These are phyloP conservation scores for Benincasa hispida DNA, from an alignment of 306 rosid species.

Conservation along the genomic window DNA sequence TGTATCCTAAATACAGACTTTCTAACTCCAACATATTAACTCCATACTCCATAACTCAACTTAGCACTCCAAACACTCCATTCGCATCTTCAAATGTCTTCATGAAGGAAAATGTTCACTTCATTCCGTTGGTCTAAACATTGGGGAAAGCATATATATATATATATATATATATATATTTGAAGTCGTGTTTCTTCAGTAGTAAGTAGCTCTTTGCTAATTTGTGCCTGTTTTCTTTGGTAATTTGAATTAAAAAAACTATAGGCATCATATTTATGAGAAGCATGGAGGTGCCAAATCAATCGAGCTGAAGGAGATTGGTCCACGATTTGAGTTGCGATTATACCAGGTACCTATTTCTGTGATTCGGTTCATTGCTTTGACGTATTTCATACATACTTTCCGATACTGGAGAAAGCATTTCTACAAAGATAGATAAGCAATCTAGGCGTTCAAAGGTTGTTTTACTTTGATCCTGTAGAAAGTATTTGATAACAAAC, in stretches of 20 bases:
- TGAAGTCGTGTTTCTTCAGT: not conserved
- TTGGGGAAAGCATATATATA: no score
- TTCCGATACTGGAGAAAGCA: not conserved
- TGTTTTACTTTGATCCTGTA: not conserved
- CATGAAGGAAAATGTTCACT: not conserved
- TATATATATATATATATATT: no score
- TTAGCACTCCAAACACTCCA: no score
- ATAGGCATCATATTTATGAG: conserved; percentile 81
- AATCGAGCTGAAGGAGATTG: conserved; percentile 73
- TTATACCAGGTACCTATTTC: conserved; percentile 48
- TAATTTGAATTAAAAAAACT: not conserved
- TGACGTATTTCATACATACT: not conserved
- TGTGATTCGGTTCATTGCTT: conserved; percentile 11
- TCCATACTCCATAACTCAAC: no score
- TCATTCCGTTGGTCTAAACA: not conserved
- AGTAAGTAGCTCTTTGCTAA: not conserved
- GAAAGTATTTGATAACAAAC: not conserved
- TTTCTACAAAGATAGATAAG: not conserved
- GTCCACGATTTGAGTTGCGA: conserved; percentile 86
- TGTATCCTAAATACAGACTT: no score
- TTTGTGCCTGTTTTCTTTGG: not conserved
- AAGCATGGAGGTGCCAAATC: conserved; percentile 72
- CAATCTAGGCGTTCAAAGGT: not conserved
- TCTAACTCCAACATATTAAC: no score
- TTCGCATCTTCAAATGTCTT: not conserved